phyloP scores from a whole-genome alignment of 164 flowering plant genomes.

The Cinnamomum chago region DNA sequence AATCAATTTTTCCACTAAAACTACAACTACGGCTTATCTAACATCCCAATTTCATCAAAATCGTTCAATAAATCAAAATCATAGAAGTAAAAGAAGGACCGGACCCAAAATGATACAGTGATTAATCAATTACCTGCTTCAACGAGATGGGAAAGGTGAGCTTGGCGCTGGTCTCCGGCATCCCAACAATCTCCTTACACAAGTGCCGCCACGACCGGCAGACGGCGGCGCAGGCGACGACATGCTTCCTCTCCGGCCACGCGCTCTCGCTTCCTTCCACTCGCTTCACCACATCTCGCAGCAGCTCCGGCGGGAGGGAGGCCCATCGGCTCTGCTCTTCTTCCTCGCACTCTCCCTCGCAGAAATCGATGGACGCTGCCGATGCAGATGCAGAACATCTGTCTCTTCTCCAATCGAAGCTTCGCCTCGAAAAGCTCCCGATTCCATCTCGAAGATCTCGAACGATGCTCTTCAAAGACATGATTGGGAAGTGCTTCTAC shows the following conservation, averaged over 20 bases:
- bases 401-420: slow-evolving; percentile 8
- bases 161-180: slow-evolving; percentile 65
- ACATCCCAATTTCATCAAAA: neutral
- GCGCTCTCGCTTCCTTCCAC: slow-evolving; percentile 65
- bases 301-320: slow-evolving; percentile 62
- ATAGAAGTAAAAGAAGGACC: neutral
- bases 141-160: slow-evolving; percentile 75
- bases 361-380: slow-evolving; percentile 1
- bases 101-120: neutral
- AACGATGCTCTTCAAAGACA: slow-evolving; percentile 16
- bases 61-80: neutral
- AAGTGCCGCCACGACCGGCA: slow-evolving; percentile 72
- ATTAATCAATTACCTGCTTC: slow-evolving; percentile 50
- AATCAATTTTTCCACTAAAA: too few relatives aligned
- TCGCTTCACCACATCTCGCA: slow-evolving; percentile 62
- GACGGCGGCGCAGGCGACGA: slow-evolving; percentile 65
- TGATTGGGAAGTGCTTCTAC: neutral
- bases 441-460: slow-evolving; percentile 16
- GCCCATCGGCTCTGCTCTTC: slow-evolving; percentile 44
- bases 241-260: slow-evolving; percentile 64
- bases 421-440: slow-evolving; percentile 18
- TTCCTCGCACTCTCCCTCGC: neutral
- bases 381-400: neutral
- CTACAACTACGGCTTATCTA: neutral
- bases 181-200: slow-evolving; percentile 58